phyloP scores from a whole-genome alignment of 2,329 filamentous ascomycete species.

The Aspergillus floridensis region DNA sequence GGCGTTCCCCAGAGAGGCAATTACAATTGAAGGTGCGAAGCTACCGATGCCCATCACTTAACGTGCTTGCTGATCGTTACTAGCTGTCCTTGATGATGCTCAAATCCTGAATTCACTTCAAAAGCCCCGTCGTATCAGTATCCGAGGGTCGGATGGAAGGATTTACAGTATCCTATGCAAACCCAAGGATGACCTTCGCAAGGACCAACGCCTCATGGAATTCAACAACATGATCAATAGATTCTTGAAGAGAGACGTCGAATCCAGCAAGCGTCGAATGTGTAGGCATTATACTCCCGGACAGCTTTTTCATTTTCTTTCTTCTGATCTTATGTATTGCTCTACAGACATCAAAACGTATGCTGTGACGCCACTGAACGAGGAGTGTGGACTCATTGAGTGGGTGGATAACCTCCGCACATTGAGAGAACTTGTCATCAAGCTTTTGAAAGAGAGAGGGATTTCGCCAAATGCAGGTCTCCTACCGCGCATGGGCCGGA shows the following conservation, averaged over 20 bases:
- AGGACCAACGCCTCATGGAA: constrained; percentile 97
- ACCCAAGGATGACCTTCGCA: constrained; percentile 94
- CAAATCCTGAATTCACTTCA: constrained; percentile 87
- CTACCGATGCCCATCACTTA: neutral
- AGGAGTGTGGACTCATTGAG: constrained; percentile 96
- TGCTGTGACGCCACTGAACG: constrained; percentile 91
- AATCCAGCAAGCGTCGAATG: constrained; percentile 82
- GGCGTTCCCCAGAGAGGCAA: constrained; percentile 80
- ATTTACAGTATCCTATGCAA: constrained; percentile 91
- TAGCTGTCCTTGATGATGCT: constrained; percentile 77
- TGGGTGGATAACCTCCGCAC: constrained; percentile 98
- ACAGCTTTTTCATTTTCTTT: constrained; percentile 1
- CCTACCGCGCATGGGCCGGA: neutral
- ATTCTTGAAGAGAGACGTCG: constrained; percentile 84
- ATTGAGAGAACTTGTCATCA: constrained; percentile 83
- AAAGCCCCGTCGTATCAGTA: constrained; percentile 83
- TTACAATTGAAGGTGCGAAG: constrained; percentile 65
- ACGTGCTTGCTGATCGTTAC: constrained; percentile 17
- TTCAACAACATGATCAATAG: constrained; percentile 99
- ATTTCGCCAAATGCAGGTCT: constrained; percentile 52
- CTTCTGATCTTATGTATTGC: neutral
- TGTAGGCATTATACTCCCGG: constrained; percentile 43
- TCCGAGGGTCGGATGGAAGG: constrained; percentile 83
- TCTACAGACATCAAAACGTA: constrained; percentile 81
- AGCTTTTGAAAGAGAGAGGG: constrained; percentile 71